A percentile compares a stretch with the other conserved stretches of the same genome.
Conservation (phyloP, 202 grass and related monocot genomes). For the Bolboschoenoplectus hybrid region DNA sequence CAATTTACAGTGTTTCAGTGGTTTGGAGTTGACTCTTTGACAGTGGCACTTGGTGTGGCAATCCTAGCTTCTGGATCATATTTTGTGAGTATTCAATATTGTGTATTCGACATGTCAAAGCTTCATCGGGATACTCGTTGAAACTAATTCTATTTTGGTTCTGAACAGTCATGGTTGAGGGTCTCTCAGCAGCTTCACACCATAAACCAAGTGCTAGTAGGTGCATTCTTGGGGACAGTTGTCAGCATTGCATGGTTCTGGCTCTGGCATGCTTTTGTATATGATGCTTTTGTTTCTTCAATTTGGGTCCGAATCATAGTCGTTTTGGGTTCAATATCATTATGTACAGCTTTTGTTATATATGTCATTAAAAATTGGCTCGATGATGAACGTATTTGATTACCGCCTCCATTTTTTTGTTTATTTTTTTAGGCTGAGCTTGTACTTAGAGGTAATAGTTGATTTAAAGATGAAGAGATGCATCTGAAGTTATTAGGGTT, state of each 20-base stretch:
- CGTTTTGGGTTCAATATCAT: conserved; percentile 46
- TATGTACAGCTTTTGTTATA: conserved; percentile 49
- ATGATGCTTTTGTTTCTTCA: conserved; percentile 54
- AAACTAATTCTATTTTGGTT: conserved; percentile 14
- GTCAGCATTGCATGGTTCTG: conserved; percentile 55
- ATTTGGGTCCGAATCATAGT: conserved; percentile 50
- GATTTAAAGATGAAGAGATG: conserved; percentile 5
- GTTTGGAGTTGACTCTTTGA: conserved; percentile 50
- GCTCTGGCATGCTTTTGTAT: conserved; percentile 67
- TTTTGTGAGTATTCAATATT: conserved; percentile 63
- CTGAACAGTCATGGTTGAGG: conserved; percentile 76
- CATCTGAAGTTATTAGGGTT: neutral
- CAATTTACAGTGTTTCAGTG: conserved; percentile 56
- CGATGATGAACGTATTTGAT: conserved; percentile 44
- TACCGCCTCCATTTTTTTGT: neutral
- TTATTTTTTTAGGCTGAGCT: neutral
- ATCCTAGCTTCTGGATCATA: conserved; percentile 54
- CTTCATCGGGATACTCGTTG: neutral
- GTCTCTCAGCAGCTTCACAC: conserved; percentile 84
- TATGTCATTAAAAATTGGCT: conserved; percentile 57
- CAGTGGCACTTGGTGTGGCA: conserved; percentile 47
- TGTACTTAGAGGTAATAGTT: conserved; percentile 8
- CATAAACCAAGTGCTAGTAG: conserved; percentile 68
- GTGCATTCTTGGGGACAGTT: conserved; percentile 53
- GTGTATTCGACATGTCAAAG: neutral